Percentiles rank a stretch among this genome's conserved stretches.
Conservation (phyloP, 2,329 filamentous ascomycete genomes). For the Aureobasidium sp. region DNA sequence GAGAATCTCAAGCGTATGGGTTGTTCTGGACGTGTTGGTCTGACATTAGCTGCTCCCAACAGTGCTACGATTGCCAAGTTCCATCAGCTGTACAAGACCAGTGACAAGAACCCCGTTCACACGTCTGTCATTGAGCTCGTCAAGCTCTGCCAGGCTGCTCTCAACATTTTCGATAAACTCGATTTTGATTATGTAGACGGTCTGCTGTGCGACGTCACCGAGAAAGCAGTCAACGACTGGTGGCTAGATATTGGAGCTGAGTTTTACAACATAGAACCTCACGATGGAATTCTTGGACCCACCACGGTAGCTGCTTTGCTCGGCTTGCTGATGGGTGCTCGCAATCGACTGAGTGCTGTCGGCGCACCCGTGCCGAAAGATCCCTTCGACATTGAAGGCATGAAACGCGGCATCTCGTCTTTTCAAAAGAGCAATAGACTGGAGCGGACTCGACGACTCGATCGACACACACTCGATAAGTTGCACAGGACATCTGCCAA, state of each 20-base stretch:
- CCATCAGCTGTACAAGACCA: constrained; percentile 79
- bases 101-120: constrained; percentile 71
- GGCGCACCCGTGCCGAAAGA: constrained; percentile 84
- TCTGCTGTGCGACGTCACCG: constrained; percentile 85
- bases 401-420: constrained; percentile 75
- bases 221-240: constrained; percentile 86
- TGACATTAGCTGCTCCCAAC: constrained; percentile 72
- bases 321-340: constrained; percentile 80
- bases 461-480: constrained; percentile 73
- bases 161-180: constrained; percentile 81
- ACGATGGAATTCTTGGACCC: constrained; percentile 85
- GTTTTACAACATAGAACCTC: constrained; percentile 85
- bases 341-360: constrained; percentile 79
- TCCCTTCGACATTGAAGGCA: constrained; percentile 75
- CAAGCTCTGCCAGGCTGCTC: constrained; percentile 81
- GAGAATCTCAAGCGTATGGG: constrained; percentile 88
- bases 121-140: constrained; percentile 80
- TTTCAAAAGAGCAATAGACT: constrained; percentile 89
- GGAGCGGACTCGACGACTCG: constrained; percentile 67
- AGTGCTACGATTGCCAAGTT: constrained; percentile 85
- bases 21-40: constrained; percentile 80
- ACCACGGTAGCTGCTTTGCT: constrained; percentile 84
- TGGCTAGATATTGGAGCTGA: constrained; percentile 91
- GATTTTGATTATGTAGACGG: constrained; percentile 88
- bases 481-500: constrained; percentile 83